Percentiles rank a stretch among this genome's conserved stretches.
Conservation (phyloP, 2,329 filamentous ascomycete species). For the Erysiphe pulchra region DNA sequence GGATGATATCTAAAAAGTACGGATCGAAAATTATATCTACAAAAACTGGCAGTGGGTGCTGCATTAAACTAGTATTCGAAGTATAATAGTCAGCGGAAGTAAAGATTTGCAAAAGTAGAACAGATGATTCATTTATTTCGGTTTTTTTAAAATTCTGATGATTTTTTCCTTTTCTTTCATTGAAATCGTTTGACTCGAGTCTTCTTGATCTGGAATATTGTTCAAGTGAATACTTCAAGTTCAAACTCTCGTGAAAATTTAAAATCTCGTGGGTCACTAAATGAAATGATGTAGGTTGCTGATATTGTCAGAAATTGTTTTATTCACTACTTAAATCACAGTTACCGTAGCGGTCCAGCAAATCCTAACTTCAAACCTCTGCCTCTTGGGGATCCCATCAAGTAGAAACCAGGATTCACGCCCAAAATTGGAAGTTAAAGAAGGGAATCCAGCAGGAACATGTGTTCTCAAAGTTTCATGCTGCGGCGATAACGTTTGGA, state of each 20-base stretch:
- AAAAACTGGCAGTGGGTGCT: conserved; percentile 41
- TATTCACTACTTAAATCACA: conserved; percentile 5
- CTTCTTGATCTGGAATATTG: too few species aligned
- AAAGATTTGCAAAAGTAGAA: conserved; percentile 31
- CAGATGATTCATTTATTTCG: background rate
- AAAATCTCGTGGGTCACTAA: conserved; percentile 37
- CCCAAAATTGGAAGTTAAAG: conserved; percentile 24
- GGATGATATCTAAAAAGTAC: conserved; percentile 55
- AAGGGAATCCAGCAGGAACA: conserved; percentile 43
- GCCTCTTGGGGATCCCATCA: conserved; percentile 37
- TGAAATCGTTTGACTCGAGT: too few species aligned
- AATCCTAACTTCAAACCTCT: conserved; percentile 71
- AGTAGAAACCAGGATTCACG: conserved; percentile 57
- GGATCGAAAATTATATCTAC: conserved; percentile 74
- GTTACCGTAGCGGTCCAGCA: conserved; percentile 86
- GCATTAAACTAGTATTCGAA: conserved; percentile 49
- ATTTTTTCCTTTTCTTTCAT: conserved; percentile 16
- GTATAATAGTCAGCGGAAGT: conserved; percentile 72
- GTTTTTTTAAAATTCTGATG: background rate
- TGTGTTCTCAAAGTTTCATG: conserved; percentile 31
- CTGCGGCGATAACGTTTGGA: conserved; percentile 36
- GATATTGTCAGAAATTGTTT: conserved; percentile 3
- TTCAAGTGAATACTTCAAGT: conserved; percentile 16
- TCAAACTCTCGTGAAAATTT: conserved; percentile 32
- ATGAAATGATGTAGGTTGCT: conserved; percentile 72